phyloP scores from a whole-genome alignment of 1,139 yeast species.

The Candida frijolesensis region DNA sequence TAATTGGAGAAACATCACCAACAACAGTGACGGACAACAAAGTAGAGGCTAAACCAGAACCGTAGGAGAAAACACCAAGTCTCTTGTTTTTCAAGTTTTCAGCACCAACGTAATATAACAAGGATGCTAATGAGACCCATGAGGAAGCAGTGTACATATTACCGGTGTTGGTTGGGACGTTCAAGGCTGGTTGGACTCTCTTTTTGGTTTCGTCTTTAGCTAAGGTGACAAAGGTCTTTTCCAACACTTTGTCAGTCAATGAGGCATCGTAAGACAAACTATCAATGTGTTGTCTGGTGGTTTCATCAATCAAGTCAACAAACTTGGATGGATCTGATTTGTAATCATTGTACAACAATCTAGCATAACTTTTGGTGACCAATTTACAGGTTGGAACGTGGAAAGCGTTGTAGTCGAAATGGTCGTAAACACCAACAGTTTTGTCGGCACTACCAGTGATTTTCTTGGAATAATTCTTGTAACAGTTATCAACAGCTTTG shows the following conservation, averaged over 20 bases:
- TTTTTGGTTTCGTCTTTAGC: slow-evolving; percentile 71
- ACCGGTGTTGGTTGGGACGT: slow-evolving; percentile 95
- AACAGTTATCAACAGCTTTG: slow-evolving; percentile 87
- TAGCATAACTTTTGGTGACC: slow-evolving; percentile 90
- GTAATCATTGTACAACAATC: slow-evolving; percentile 89
- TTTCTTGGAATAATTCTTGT: slow-evolving; percentile 79
- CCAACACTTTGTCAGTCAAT: slow-evolving; percentile 76
- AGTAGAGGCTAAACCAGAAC: slow-evolving; percentile 96
- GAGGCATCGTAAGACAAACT: slow-evolving; percentile 74
- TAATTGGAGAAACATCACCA: slow-evolving; percentile 78
- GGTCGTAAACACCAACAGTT: slow-evolving; percentile 64
- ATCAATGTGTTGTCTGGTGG: slow-evolving; percentile 59
- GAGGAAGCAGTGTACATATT: slow-evolving; percentile 97
- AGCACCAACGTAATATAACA: slow-evolving; percentile 72
- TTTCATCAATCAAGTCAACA: slow-evolving; percentile 51
- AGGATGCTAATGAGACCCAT: slow-evolving; percentile 84
- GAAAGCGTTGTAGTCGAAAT: slow-evolving; percentile 94
- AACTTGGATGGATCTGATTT: slow-evolving; percentile 63
- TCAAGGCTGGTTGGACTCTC: slow-evolving; percentile 79
- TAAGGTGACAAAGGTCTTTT: slow-evolving; percentile 79
- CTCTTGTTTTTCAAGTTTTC: slow-evolving; percentile 80
- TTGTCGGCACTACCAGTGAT: slow-evolving; percentile 57
- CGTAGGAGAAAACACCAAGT: slow-evolving; percentile 92
- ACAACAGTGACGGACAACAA: slow-evolving; percentile 77
- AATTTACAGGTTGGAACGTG: slow-evolving; percentile 98